Evolutionary conservation across 495 filamentous ascomycete genomes (phyloP).

Genomic region (Penicillium riverlandense): DNA sequence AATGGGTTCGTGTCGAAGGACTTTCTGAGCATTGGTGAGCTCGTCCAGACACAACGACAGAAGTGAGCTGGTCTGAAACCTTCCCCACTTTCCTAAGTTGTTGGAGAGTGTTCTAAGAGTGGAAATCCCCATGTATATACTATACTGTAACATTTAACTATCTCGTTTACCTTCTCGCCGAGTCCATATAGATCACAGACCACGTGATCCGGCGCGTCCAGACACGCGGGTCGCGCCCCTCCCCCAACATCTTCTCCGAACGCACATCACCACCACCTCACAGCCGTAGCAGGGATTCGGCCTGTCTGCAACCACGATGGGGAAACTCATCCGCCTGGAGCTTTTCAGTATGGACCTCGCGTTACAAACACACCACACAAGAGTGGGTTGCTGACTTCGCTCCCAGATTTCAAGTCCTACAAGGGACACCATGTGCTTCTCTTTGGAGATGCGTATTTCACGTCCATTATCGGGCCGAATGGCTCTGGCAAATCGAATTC

Average conservation of each 20-base stretch:
- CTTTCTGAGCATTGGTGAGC: constrained; percentile 28
- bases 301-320: constrained; percentile 38
- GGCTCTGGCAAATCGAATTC: constrained; percentile 99
- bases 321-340: constrained; percentile 92
- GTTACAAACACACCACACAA: not conserved
- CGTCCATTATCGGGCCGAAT: constrained; percentile 98
- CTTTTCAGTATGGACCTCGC: constrained; percentile 65
- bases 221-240: constrained; percentile 24
- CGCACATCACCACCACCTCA: not conserved
- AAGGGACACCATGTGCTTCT: constrained; percentile 88
- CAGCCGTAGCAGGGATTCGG: no score
- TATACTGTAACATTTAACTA: no score
- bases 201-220: constrained; percentile 21
- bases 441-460: constrained; percentile 99
- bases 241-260: constrained; percentile 5
- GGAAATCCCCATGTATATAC: no score
- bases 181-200: not conserved
- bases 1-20: constrained; percentile 32
- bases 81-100: no score
- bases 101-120: no score
- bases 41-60: constrained; percentile 6
- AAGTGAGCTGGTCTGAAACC: not conserved
- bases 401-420: constrained; percentile 96
- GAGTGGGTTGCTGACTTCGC: constrained; percentile 18
- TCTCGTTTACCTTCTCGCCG: no score